Conservation (phyloP, 2,329 filamentous ascomycete species). For the Beauveria bassiana region DNA sequence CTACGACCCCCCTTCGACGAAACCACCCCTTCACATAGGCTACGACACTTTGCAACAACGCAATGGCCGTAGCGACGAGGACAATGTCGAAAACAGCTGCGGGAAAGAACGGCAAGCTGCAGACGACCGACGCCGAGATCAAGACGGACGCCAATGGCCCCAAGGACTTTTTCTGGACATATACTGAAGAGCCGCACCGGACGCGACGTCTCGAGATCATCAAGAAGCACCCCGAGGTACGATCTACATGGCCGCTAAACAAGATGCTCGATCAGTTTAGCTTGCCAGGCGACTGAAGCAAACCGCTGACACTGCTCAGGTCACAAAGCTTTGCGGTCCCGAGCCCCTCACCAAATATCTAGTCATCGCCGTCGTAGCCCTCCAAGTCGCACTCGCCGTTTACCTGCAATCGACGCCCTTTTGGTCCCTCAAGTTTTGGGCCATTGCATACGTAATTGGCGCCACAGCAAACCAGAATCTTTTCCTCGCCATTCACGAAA, state of each 20-base stretch:
- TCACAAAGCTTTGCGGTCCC: conserved; percentile 93
- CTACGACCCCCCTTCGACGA: background rate
- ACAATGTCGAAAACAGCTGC: conserved; percentile 6
- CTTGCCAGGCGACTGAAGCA: background rate
- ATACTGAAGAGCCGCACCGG: conserved; percentile 94
- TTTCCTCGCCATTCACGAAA: conserved; percentile 97
- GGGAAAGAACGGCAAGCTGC: background rate
- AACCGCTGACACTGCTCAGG: conserved; percentile 40
- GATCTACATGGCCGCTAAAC: conserved; percentile 13
- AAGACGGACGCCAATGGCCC: conserved; percentile 20
- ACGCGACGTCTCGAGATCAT: conserved; percentile 89
- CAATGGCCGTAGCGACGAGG: conserved; percentile 4
- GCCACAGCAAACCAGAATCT: conserved; percentile 97
- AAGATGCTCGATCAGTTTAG: background rate
- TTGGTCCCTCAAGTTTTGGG: conserved; percentile 76
- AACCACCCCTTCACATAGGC: background rate
- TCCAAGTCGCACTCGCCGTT: conserved; percentile 74
- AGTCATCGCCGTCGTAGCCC: conserved; percentile 71
- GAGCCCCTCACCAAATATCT: conserved; percentile 95
- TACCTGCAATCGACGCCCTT: conserved; percentile 69
- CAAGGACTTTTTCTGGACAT: conserved; percentile 87
- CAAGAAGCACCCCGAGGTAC: conserved; percentile 92
- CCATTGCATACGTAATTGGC: conserved; percentile 82
- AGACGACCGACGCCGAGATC: background rate
- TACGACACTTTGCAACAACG: background rate